Conservation (phyloP, 495 filamentous ascomycete species). For the Aspergillus cristatus region DNA sequence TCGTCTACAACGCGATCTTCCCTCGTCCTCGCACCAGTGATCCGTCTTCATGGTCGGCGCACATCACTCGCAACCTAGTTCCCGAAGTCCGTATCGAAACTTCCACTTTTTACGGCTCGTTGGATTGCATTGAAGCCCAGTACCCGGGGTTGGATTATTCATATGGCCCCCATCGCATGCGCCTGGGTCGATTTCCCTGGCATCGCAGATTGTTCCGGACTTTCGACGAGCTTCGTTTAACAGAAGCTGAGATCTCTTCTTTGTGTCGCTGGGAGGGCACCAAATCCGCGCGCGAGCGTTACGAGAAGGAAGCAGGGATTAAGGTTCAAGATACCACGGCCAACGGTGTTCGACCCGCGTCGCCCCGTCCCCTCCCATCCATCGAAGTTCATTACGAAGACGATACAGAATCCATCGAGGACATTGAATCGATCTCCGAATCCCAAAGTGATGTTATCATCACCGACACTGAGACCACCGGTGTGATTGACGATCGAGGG, state of each 20-base stretch:
- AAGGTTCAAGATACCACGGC: slow-evolving; percentile 71
- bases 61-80: slow-evolving; percentile 61
- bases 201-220: slow-evolving; percentile 73
- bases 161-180: slow-evolving; percentile 68
- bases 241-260: slow-evolving; percentile 61
- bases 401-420: slow-evolving; percentile 18
- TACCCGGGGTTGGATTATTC: slow-evolving; percentile 89
- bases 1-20: slow-evolving; percentile 49
- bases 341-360: slow-evolving; percentile 46
- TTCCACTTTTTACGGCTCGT: slow-evolving; percentile 72
- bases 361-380: slow-evolving; percentile 24
- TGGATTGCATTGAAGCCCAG: slow-evolving; percentile 78
- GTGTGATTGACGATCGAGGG: slow-evolving; percentile 15
- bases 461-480: slow-evolving; percentile 8
- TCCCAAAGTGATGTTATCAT: slow-evolving; percentile 19
- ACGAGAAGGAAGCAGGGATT: slow-evolving; percentile 67
- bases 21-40: slow-evolving; percentile 47
- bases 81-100: slow-evolving; percentile 84
- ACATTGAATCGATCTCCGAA: slow-evolving; percentile 22
- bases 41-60: slow-evolving; percentile 47
- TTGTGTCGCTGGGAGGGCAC: slow-evolving; percentile 94
- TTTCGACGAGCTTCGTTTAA: slow-evolving; percentile 72
- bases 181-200: slow-evolving; percentile 70
- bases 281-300: slow-evolving; percentile 76
- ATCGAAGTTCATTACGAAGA: slow-evolving; percentile 26